Evolutionary conservation across 306 rosid species (phyloP).

Genomic region (Acacia melanoxylon): DNA sequence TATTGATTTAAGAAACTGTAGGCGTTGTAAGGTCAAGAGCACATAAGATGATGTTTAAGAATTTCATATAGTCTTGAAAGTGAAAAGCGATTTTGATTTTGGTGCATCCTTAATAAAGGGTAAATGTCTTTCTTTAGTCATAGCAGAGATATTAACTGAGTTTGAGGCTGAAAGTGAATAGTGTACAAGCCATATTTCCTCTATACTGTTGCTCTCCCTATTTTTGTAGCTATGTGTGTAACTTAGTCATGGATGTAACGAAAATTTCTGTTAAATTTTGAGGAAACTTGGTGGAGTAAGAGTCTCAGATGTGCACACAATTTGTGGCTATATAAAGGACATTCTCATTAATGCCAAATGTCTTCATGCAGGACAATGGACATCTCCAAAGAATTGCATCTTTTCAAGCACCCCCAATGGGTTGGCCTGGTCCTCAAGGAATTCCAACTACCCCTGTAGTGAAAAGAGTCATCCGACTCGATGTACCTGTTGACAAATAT

Average conservation of each 20-base stretch:
- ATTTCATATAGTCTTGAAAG: not conserved
- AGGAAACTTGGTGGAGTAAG: slow-evolving; percentile 19
- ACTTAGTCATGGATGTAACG: not conserved
- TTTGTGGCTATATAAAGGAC: slow-evolving; percentile 6
- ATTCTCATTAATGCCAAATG: slow-evolving; percentile 24
- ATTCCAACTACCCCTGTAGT: slow-evolving; percentile 68
- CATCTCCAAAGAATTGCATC: slow-evolving; percentile 60
- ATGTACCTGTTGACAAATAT: slow-evolving; percentile 86
- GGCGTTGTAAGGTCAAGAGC: not conserved
- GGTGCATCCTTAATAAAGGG: not conserved
- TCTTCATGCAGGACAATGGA: slow-evolving; percentile 63
- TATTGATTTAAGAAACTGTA: not conserved
- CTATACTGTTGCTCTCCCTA: not conserved
- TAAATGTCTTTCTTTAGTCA: not conserved
- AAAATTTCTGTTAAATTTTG: slow-evolving; percentile 8
- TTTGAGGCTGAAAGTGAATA: not conserved
- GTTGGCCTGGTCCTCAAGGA: slow-evolving; percentile 82
- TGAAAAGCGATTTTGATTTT: not conserved
- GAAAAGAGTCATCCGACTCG: slow-evolving; percentile 82
- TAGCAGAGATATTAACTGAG: not conserved
- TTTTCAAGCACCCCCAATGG: slow-evolving; percentile 58
- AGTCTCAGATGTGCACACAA: slow-evolving; percentile 23
- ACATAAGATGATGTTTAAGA: not conserved
- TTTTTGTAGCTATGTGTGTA: not conserved
- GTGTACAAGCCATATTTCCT: not conserved